Percentiles rank a stretch among this genome's conserved stretches.
These are phyloP conservation scores for Coffea canephora DNA, from an alignment of 257 asterid genomes.

Conservation along the genomic window DNA sequence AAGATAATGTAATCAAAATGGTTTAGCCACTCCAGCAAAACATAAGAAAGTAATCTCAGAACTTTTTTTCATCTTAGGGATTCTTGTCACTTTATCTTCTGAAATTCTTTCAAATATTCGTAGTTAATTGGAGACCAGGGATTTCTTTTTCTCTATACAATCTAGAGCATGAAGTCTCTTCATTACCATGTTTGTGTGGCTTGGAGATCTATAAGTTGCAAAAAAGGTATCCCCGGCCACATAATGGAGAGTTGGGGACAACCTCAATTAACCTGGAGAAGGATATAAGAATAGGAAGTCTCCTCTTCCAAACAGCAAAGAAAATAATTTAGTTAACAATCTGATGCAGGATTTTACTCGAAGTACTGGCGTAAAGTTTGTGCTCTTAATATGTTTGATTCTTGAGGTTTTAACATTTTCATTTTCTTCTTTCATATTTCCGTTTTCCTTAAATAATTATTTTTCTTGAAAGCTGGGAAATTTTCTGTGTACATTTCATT, in stretches of 20 bases:
- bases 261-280: background rate
- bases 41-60: background rate
- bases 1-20: background rate
- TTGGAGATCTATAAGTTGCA: background rate
- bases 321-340: background rate
- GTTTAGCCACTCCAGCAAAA: background rate
- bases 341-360: background rate
- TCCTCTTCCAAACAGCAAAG: background rate
- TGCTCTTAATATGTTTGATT: background rate
- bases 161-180: background rate
- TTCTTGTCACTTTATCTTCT: background rate
- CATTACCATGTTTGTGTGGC: background rate
- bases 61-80: background rate
- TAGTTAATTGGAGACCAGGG: background rate
- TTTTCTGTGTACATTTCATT: background rate
- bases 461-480: background rate
- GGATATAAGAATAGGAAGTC: background rate
- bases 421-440: background rate
- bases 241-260: background rate
- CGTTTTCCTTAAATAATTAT: background rate
- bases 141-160: background rate
- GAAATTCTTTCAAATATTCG: background rate
- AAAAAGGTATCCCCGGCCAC: background rate
- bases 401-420: background rate
- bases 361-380: background rate